Evolutionary conservation across 163 green algal species (phyloP), one percentile per base, ranked within the genome.

Genomic region (Coccomyxa subellipsoidea): DNA sequence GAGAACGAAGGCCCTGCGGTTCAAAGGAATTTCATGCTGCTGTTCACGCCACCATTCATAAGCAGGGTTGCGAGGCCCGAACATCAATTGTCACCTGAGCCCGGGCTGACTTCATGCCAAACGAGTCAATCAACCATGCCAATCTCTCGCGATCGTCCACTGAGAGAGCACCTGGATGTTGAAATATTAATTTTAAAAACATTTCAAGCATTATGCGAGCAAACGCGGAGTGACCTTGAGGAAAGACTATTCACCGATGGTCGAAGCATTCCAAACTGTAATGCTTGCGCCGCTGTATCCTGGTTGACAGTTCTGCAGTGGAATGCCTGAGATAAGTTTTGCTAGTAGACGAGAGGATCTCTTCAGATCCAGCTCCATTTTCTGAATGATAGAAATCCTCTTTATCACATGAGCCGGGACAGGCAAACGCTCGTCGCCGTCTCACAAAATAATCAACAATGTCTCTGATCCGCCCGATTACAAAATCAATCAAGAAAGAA

Each of bases 71-170:
- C 10, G 21, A n/a, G 66, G 18, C 29, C 1, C 32, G 66, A 59
- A 27, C 47, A 59, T 76, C 35, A 2, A 72, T 59, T 59, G 21
- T 59, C n/a, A 34, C 66, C 66, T 73, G 66, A 18, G 66, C 66
- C 8, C 32, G 66, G 29, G 66, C 66, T 73, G 66, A 73, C 47
- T 59, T 59, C 15, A 18, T 59, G 15, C 47, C 47, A 73, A 34
- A 73, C 21, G 66, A 73, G 66, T 34, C 27, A 34, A 73, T 73
- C 66, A 36, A 73, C 66, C 66, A 73, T 73, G 21, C 66, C 66
- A 73, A 23, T 23, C n/a, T 73, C n/a, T 73, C 66, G 10, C n/a
- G 66, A 8, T 73, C 66, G 18, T 73, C 29, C 29, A 73, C 27
- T n/a, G 66, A 36, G 2, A 73, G 66, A 23, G 27, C 4, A 1